Percentiles rank a stretch among this genome's conserved stretches.
These are phyloP conservation scores for Candida caryicola DNA, from an alignment of 805 yeast species.

Conservation along the genomic window DNA sequence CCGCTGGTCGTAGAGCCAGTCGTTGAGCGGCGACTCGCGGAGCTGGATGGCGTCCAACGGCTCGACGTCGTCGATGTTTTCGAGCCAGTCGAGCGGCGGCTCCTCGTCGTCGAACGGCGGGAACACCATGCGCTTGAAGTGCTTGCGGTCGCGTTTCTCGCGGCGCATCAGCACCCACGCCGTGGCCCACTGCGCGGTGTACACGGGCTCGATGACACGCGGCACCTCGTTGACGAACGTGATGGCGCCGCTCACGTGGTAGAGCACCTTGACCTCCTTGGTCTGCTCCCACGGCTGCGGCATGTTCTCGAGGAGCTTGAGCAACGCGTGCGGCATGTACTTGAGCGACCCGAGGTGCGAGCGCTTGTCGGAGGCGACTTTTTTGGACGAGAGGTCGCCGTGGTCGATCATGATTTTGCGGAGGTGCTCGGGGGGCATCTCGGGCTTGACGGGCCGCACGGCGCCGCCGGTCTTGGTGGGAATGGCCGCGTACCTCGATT, in stretches of 20 bases:
- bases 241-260: slow-evolving; percentile 90
- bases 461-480: slow-evolving; percentile 33
- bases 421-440: slow-evolving; percentile 92
- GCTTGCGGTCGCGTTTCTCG: slow-evolving; percentile 86
- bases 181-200: slow-evolving; percentile 93
- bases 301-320: slow-evolving; percentile 89
- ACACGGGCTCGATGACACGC: slow-evolving; percentile 87
- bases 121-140: slow-evolving; percentile 86
- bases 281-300: slow-evolving; percentile 97
- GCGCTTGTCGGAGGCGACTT: slow-evolving; percentile 78
- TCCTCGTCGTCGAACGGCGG: slow-evolving; percentile 99
- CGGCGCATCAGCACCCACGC: slow-evolving; percentile 91
- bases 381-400: slow-evolving; percentile 77
- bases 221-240: slow-evolving; percentile 93
- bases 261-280: slow-evolving; percentile 82
- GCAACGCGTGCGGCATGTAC: slow-evolving; percentile 92
- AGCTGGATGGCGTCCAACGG: slow-evolving; percentile 69
- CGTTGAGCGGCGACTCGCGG: slow-evolving; percentile 58
- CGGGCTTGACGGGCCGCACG: slow-evolving; percentile 61
- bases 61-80: slow-evolving; percentile 69
- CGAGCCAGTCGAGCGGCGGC: slow-evolving; percentile 83
- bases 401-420: slow-evolving; percentile 81
- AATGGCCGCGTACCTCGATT: slow-evolving; percentile 43
- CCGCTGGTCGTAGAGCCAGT: slow-evolving; percentile 78
- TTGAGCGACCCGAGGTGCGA: slow-evolving; percentile 88